Evolutionary conservation across 2,329 filamentous ascomycete genomes (phyloP), one percentile per base, ranked within the genome.

Genomic region (Didymellaceae sp.): DNA sequence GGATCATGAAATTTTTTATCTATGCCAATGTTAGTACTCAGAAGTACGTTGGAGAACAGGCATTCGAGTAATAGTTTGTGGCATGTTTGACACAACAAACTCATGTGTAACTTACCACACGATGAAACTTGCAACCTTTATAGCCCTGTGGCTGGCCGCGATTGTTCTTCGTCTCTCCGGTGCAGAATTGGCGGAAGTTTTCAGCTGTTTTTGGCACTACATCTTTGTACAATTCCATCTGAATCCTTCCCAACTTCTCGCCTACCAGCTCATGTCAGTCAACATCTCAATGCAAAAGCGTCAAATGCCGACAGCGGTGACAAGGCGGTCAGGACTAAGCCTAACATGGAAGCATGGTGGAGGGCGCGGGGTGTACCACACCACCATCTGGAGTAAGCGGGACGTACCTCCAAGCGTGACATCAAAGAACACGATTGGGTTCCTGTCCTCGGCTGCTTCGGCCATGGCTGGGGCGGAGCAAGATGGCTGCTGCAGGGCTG

Each of bases 1-100:
- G 94, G 67, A 94, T 89, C 93, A 97, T 97, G 78, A 97, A 97
- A 66, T 90, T 89, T 76, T 89, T 90, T 73, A 97, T 96, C 90
- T 95, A 50, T 7, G 2, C 6, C 5, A 14, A 8, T 4, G 24
- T 68, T 16, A 66, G 59, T 31, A 20, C 25, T 25, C n/a, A 38
- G 2, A 5, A 4, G 6, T 4, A 17, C 20, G 2, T 8, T 14
- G 16, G 16, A 28, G 3, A n/a, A 5, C 3, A 30, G 10, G 24
- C 11, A 13, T n/a, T n/a, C n/a, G n/a, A n/a, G n/a, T n/a, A n/a
- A n/a, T n/a, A n/a, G n/a, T n/a, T n/a, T n/a, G n/a, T n/a, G n/a
- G n/a, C n/a, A n/a, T n/a, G n/a, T n/a, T n/a, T n/a, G n/a, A n/a
- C n/a, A n/a, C n/a, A n/a, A n/a, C n/a, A n/a, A n/a, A 38, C 13